These are phyloP conservation scores for Cyberlindnera euphorbiae DNA, from an alignment of 805 yeast species.

Conservation along the genomic window DNA sequence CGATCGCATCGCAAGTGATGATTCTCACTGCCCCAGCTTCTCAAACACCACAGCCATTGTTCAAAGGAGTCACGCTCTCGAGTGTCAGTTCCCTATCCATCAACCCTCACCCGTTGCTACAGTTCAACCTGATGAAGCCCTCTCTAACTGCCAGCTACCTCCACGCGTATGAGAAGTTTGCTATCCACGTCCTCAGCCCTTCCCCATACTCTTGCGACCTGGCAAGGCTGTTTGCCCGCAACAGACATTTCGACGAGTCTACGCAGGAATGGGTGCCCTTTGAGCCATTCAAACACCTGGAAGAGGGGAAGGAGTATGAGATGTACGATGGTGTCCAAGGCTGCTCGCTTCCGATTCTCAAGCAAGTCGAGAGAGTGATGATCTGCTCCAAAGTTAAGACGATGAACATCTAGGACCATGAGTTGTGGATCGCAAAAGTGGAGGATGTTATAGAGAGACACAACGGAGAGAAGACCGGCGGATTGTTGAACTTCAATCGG, in stretches of 20 bases:
- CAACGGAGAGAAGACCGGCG: conserved; percentile 47
- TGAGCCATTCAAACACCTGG: conserved; percentile 47
- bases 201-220: conserved; percentile 45
- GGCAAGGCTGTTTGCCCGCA: conserved; percentile 64
- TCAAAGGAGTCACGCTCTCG: conserved; percentile 79
- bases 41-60: conserved; percentile 11
- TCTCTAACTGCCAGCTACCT: conserved; percentile 70
- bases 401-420: conserved; percentile 74
- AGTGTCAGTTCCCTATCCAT: conserved; percentile 81
- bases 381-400: conserved; percentile 53
- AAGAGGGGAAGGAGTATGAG: conserved; percentile 28
- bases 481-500: conserved; percentile 61
- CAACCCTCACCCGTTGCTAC: conserved; percentile 70
- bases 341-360: conserved; percentile 44
- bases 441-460: conserved; percentile 42
- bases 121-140: conserved; percentile 84
- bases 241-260: conserved; percentile 32
- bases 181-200: conserved; percentile 74
- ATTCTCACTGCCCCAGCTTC: conserved; percentile 48
- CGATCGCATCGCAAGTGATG: conserved; percentile 50
- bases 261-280: conserved; percentile 22
- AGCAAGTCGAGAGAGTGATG: conserved; percentile 52
- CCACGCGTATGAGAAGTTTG: conserved; percentile 54
- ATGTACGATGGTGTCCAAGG: conserved; percentile 25
- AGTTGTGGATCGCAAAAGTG: conserved; percentile 84